phyloP scores from a whole-genome alignment of 2,329 filamentous ascomycete species.

The Cercospora sojina region DNA sequence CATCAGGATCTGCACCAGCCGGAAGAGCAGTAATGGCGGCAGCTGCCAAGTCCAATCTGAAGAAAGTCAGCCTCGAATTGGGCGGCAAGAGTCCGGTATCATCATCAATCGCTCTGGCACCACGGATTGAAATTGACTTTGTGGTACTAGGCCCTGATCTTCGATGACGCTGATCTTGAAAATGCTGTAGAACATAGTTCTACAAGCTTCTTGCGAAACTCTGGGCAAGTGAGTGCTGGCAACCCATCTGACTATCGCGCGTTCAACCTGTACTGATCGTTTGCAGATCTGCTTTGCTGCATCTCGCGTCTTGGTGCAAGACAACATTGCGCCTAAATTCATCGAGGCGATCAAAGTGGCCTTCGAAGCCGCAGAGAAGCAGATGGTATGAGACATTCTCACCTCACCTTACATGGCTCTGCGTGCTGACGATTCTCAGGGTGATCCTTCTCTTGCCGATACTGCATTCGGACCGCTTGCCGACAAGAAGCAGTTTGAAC shows the following conservation, averaged over 20 bases:
- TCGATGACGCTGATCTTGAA: constrained; percentile 48
- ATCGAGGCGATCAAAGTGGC: constrained; percentile 44
- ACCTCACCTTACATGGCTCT: neutral
- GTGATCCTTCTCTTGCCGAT: constrained; percentile 56
- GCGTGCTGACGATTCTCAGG: constrained; percentile 34
- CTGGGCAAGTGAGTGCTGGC: constrained; percentile 7
- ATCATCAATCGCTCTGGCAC: neutral
- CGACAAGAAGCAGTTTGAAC: constrained; percentile 15
- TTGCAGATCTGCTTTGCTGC: constrained; percentile 33
- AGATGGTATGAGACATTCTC: constrained; percentile 40
- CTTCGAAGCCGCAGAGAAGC: constrained; percentile 20
- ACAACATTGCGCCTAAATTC: constrained; percentile 48
- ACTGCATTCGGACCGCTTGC: constrained; percentile 7
- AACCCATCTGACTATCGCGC: neutral
- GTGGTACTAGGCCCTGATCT: constrained; percentile 39
- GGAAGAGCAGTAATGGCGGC: constrained; percentile 44
- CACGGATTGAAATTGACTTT: neutral
- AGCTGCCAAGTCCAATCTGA: constrained; percentile 43
- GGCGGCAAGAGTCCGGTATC: constrained; percentile 47
- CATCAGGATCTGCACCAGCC: constrained; percentile 37
- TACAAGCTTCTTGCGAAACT: constrained; percentile 17
- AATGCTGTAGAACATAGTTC: constrained; percentile 26
- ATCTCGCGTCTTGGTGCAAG: constrained; percentile 36
- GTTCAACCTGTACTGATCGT: neutral
- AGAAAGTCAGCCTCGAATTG: constrained; percentile 50